A percentile compares a stretch with the other conserved stretches of the same genome.
These are phyloP conservation scores for Castanea mollissima DNA, from an alignment of 306 rosid genomes.

Conservation along the genomic window DNA sequence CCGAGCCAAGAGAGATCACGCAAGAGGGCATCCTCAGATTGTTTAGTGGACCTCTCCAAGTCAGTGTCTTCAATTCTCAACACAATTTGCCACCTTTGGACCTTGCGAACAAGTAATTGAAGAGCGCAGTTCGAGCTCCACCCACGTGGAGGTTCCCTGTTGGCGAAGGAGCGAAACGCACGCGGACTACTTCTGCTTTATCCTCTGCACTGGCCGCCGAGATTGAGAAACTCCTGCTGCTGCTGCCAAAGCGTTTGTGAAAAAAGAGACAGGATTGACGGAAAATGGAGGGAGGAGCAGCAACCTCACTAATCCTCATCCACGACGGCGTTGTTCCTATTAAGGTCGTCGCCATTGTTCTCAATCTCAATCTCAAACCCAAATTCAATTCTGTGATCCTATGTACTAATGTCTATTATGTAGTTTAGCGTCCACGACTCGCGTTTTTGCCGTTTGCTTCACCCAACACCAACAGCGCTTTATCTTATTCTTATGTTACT, in stretches of 20 bases:
- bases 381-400: neutral
- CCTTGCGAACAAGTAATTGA: conserved; percentile 80
- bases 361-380: neutral
- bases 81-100: conserved; percentile 85
- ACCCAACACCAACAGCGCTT: neutral
- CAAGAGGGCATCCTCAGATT: conserved; percentile 85
- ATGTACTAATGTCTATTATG: no score
- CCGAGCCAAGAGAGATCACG: conserved; percentile 96
- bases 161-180: conserved; percentile 96
- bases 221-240: conserved; percentile 49
- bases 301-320: conserved; percentile 40
- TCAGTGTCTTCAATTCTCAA: conserved; percentile 97
- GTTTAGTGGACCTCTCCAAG: conserved; percentile 89
- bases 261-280: conserved; percentile 34
- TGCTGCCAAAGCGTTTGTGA: neutral
- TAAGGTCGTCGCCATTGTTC: conserved; percentile 31
- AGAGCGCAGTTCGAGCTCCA: conserved; percentile 94
- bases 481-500: neutral
- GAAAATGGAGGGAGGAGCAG: conserved; percentile 27
- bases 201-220: conserved; percentile 33
- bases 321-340: conserved; percentile 52
- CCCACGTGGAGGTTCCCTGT: conserved; percentile 98
- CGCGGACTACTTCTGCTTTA: conserved; percentile 54
- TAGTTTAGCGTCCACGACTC: no score
- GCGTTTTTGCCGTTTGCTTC: neutral